Evolutionary conservation across 2,329 filamentous ascomycete species (phyloP).

Genomic region (Aspergillus eucalypticola): DNA sequence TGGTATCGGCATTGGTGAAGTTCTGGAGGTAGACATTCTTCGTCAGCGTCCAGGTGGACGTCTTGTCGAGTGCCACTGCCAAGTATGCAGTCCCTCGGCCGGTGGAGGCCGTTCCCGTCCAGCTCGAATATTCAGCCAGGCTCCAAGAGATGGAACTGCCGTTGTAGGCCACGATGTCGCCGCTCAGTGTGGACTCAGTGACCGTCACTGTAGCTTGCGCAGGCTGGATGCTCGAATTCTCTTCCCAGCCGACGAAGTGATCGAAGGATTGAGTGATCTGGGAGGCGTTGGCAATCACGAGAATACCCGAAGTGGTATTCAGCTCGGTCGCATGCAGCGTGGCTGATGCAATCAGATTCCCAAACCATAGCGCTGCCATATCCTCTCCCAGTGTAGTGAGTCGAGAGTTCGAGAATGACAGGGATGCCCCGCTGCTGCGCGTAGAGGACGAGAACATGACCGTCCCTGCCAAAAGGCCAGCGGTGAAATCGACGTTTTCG

Average conservation of each 20-base stretch:
- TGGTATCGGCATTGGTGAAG: conserved; percentile 14
- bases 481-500: conserved; percentile 23
- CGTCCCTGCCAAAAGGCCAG: conserved; percentile 32
- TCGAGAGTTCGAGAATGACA: conserved; percentile 26
- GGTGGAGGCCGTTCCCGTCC: conserved; percentile 21
- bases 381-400: conserved; percentile 21
- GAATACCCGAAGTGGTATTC: conserved; percentile 21
- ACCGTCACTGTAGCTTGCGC: conserved; percentile 29
- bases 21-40: conserved; percentile 15
- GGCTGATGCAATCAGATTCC: conserved; percentile 28
- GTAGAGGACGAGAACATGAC: conserved; percentile 24
- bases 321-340: conserved; percentile 15
- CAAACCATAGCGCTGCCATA: conserved; percentile 35
- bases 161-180: conserved; percentile 38
- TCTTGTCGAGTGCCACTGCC: conserved; percentile 16
- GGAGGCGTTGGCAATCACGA: conserved; percentile 27
- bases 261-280: conserved; percentile 38
- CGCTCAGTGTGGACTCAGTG: conserved; percentile 26
- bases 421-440: conserved; percentile 21
- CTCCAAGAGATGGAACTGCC: conserved; percentile 21
- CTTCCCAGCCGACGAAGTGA: conserved; percentile 31
- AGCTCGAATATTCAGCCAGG: conserved; percentile 14
- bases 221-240: conserved; percentile 29
- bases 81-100: conserved; percentile 13
- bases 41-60: conserved; percentile 19